Conservation (phyloP, 164 flowering plant species). For the Litsea cubeba region DNA sequence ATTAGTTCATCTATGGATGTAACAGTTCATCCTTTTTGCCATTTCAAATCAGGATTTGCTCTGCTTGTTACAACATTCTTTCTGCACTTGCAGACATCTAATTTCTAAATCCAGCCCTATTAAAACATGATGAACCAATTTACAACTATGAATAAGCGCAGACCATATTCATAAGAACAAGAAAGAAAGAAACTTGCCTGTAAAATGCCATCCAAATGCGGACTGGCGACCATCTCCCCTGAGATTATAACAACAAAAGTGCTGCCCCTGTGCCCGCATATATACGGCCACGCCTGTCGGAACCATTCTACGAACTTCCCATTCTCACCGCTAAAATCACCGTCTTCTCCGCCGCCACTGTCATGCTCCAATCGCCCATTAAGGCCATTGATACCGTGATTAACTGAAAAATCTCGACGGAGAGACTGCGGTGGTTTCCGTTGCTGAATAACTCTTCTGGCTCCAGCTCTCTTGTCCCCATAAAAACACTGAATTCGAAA, state of each 20-base stretch:
- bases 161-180: too few species aligned
- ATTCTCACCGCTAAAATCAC: slow-evolving; percentile 6
- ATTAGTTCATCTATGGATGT: too few species aligned
- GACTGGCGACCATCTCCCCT: slow-evolving; percentile 39
- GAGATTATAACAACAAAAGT: slow-evolving; percentile 65
- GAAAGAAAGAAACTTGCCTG: slow-evolving; percentile 37
- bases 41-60: too few species aligned
- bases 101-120: too few species aligned
- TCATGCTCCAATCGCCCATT: slow-evolving; percentile 1
- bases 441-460: background rate
- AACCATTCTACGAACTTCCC: slow-evolving; percentile 28
- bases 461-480: background rate
- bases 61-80: too few species aligned
- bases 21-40: too few species aligned
- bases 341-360: background rate
- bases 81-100: too few species aligned
- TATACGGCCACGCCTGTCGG: slow-evolving; percentile 59
- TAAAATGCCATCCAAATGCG: slow-evolving; percentile 42
- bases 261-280: slow-evolving; percentile 50
- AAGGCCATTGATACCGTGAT: background rate
- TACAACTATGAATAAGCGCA: too few species aligned
- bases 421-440: background rate
- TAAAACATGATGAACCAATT: too few species aligned
- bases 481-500: background rate
- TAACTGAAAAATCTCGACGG: background rate